Conservation (phyloP, 1,284 basidiomycete genomes). For the Amylostereum chailletii region DNA sequence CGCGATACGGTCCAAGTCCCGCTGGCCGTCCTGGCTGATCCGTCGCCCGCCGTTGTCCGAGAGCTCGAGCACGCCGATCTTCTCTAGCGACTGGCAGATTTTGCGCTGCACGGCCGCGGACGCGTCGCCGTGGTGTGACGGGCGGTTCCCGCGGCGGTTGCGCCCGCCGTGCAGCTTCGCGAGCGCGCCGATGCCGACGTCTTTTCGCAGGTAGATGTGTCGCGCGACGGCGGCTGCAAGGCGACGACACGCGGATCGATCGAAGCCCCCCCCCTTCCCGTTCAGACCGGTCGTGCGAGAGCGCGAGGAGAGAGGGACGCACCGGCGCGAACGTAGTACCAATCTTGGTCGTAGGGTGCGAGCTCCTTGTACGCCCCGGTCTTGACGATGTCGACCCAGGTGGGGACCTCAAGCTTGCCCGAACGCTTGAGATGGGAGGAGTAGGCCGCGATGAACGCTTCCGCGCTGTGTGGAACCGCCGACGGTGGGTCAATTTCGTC, state of each 20-base stretch:
- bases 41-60: constrained; percentile 90
- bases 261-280: not conserved
- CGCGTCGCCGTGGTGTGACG: constrained; percentile 88
- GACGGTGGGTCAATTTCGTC: not conserved
- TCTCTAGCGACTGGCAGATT: constrained; percentile 94
- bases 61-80: constrained; percentile 96
- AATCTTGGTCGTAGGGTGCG: constrained; percentile 98
- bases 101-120: constrained; percentile 87
- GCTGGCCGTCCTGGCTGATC: constrained; percentile 95
- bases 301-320: constrained; percentile 19
- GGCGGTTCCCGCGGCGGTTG: constrained; percentile 91
- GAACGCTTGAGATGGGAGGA: constrained; percentile 92
- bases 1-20: constrained; percentile 98
- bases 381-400: constrained; percentile 99
- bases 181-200: constrained; percentile 94
- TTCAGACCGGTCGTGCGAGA: too few relatives aligned
- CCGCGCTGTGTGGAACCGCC: constrained; percentile 48
- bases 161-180: constrained; percentile 96
- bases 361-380: constrained; percentile 98
- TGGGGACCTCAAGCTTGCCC: constrained; percentile 96
- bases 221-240: constrained; percentile 88
- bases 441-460: constrained; percentile 88
- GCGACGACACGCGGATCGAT: not conserved
- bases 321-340: constrained; percentile 99
- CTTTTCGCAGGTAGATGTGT: constrained; percentile 99